These are phyloP conservation scores for Acanthamoeba castellanii DNA, from an alignment of 208 protist genomes.

Conservation along the genomic window DNA sequence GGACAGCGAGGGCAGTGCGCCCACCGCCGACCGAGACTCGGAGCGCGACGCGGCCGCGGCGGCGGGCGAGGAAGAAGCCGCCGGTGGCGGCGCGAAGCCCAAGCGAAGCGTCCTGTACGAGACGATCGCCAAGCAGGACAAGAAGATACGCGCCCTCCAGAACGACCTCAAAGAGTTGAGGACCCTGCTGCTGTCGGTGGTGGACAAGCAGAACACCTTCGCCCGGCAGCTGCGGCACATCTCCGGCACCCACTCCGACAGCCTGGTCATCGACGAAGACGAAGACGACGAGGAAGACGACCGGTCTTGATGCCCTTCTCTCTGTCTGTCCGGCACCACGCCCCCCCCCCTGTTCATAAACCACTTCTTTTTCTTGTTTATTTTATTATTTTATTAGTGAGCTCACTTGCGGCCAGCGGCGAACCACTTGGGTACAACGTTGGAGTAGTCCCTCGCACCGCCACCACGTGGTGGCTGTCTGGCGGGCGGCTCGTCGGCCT, in stretches of 20 bases:
- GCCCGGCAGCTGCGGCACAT: conserved; percentile 44
- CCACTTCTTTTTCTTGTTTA: neutral
- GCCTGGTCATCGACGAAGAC: conserved; percentile 61
- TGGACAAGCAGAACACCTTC: conserved; percentile 60
- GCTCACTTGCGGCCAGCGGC: neutral
- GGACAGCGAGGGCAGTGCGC: conserved; percentile 5
- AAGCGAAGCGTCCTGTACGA: conserved; percentile 40
- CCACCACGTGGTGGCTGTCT: neutral
- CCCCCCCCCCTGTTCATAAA: neutral
- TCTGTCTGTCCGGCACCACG: neutral
- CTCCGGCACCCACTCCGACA: neutral
- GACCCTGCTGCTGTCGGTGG: conserved; percentile 50
- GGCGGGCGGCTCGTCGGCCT: neutral
- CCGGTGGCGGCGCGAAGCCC: neutral
- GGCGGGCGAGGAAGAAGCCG: neutral
- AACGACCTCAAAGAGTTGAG: conserved; percentile 67
- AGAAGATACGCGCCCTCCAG: conserved; percentile 61
- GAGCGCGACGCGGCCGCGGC: neutral
- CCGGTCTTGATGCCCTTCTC: neutral
- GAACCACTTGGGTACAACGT: conserved; percentile 35
- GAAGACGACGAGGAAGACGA: conserved; percentile 23
- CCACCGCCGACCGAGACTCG: neutral
- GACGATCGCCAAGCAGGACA: conserved; percentile 40
- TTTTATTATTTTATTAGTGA: too few relatives aligned
- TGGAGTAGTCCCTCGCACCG: neutral